Percentiles rank a stretch among this genome's conserved stretches.
phyloP scores from a whole-genome alignment of 768 basidiomycete genomes.

The Lactarius hengduanensis region DNA sequence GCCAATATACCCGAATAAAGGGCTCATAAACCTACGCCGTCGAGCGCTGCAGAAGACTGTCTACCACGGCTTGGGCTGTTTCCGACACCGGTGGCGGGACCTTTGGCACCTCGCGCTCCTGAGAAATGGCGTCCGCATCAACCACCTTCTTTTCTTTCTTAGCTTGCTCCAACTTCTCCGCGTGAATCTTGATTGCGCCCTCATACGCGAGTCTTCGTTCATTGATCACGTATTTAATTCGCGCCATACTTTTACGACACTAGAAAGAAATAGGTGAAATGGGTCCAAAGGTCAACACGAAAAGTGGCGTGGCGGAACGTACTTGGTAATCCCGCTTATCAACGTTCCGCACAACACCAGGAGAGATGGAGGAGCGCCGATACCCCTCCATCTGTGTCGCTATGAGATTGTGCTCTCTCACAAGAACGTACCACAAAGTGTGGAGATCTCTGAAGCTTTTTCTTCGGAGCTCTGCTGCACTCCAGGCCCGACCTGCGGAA shows the following conservation, averaged over 20 bases:
- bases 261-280: conserved; percentile 34
- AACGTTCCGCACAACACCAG: not conserved
- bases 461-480: conserved; percentile 76
- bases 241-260: conserved; percentile 96
- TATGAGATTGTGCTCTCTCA: conserved; percentile 87
- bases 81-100: conserved; percentile 17
- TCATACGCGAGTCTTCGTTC: conserved; percentile 86
- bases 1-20: not conserved
- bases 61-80: conserved; percentile 5
- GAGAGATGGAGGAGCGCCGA: conserved; percentile 51
- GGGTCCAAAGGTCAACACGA: conserved; percentile 1
- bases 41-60: conserved; percentile 8
- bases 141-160: conserved; percentile 3
- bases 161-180: conserved; percentile 24
- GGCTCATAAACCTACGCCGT: not conserved
- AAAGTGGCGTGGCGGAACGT: conserved; percentile 13
- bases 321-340: conserved; percentile 23
- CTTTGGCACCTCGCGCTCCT: conserved; percentile 9
- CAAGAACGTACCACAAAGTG: conserved; percentile 88
- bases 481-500: conserved; percentile 81
- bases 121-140: conserved; percentile 7
- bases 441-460: conserved; percentile 95
- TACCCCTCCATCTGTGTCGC: conserved; percentile 84
- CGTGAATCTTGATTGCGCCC: conserved; percentile 47
- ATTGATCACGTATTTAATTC: conserved; percentile 89